Percentiles rank a stretch among this genome's conserved stretches.
Conservation (phyloP, 2,329 filamentous ascomycete species). For the Clonostachys chloroleuca region DNA sequence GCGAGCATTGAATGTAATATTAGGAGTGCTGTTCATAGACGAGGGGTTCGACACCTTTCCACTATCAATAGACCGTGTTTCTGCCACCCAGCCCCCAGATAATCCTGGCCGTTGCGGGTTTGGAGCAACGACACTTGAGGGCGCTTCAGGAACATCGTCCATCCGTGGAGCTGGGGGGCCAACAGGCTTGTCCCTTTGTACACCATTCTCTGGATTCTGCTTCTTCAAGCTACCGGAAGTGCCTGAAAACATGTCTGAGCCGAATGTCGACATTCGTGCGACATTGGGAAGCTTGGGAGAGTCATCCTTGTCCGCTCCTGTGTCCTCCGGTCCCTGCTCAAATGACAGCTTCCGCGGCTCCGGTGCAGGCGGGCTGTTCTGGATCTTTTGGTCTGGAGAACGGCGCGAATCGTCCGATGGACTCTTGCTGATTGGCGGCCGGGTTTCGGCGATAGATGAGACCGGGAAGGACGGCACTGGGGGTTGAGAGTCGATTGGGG, state of each 20-base stretch:
- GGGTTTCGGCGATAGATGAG: background rate
- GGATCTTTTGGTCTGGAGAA: too few relatives aligned
- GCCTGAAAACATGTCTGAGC: conserved; percentile 46
- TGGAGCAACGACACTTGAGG: background rate
- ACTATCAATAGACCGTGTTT: background rate
- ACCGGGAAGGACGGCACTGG: background rate
- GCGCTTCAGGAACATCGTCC: background rate
- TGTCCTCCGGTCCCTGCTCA: background rate
- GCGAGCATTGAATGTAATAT: too few relatives aligned
- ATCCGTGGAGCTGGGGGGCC: background rate
- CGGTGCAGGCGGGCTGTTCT: too few relatives aligned
- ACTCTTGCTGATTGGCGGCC: too few relatives aligned
- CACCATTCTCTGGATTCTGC: background rate
- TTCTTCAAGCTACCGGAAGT: background rate
- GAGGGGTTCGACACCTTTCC: too few relatives aligned
- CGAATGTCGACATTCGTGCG: conserved; percentile 55
- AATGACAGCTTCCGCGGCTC: background rate
- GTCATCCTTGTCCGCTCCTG: conserved; percentile 17
- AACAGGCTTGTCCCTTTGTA: background rate
- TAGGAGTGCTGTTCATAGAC: too few relatives aligned
- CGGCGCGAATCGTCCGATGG: background rate
- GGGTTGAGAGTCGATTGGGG: background rate
- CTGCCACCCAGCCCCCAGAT: background rate
- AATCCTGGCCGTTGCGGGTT: background rate
- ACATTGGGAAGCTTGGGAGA: conserved; percentile 56